Percentiles rank a stretch among this genome's conserved stretches.
Evolutionary conservation across 202 grass and related monocot genomes (phyloP).

Genomic region (Eragrostis tef): DNA sequence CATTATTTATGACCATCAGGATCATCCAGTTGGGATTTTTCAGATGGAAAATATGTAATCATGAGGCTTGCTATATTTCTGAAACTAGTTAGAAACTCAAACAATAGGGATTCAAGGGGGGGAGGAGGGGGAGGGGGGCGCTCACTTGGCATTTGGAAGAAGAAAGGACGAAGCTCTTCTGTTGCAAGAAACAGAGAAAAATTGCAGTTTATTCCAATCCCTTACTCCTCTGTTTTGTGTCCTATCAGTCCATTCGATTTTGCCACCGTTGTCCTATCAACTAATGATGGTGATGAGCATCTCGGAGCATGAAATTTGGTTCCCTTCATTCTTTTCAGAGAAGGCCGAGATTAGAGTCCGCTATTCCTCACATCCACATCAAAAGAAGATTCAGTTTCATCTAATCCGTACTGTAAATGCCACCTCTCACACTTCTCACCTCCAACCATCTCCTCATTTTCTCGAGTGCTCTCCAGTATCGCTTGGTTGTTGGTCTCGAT

Average conservation of each 20-base stretch:
- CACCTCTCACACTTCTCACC: background rate
- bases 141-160: background rate
- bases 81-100: background rate
- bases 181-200: background rate
- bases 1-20: background rate
- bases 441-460: conserved; percentile 2
- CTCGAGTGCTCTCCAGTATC: background rate
- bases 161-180: background rate
- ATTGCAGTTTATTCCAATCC: background rate
- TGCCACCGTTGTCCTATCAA: background rate
- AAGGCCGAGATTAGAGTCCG: background rate
- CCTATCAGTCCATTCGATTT: background rate
- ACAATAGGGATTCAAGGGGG: background rate
- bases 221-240: no score
- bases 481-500: background rate
- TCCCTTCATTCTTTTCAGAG: no score
- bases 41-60: background rate
- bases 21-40: background rate
- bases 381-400: background rate
- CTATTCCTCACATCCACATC: background rate
- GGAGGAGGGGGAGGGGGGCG: no score
- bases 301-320: no score
- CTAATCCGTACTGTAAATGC: background rate
- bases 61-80: background rate
- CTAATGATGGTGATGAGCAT: background rate